Evolutionary conservation across 768 basidiomycete species (phyloP), one percentile per base, ranked within the genome.

Genomic region (Suillus subluteus): DNA sequence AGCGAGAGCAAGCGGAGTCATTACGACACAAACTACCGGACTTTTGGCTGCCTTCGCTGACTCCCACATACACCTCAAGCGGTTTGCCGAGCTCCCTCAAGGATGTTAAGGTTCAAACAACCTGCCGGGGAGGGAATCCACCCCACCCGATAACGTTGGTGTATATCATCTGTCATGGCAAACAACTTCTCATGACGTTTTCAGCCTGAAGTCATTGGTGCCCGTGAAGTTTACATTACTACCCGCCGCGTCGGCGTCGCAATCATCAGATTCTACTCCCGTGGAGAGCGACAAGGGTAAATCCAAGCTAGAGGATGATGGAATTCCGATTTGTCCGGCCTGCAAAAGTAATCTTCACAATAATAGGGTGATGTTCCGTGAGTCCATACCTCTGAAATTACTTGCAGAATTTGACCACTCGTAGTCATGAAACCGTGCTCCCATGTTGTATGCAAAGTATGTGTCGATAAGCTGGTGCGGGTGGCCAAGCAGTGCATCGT

Each of bases 31-130:
- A 98, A 76, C 85, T 99, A 3, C 96, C 98, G 2, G 96, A 98
- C 72, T 99, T 98, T 76, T 99, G 98, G 98, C 83, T 99, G 46
- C 96, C 96, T 3, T 95, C 93, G 0, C 79, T 98, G 32, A 96
- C 96, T 0, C 96, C 96, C 0, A 96, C 86, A 55, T 87, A 92
- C 77, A 80, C 86, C 30, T 82, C 91, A 40, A 82, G 74, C 59
- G 88, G 88, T 0, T 84, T 83, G 12, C 90, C 89, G 2, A 83
- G 82, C 35, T 90, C 90, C 4, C 78, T 95, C 52, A 84, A 86
- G 70, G 94, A 96, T 71, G 85, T 96, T 41, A 95, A 95, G 77
- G 78, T 96, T 38, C 91, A 94, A 72, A 95, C 97, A 9, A 87
- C 92, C 64, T 99, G 98, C 79, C 87, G 91, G 65, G 94, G 92